Evolutionary conservation across 768 basidiomycete genomes (phyloP), one percentile per base, ranked within the genome.

Genomic region (Russula lepida): DNA sequence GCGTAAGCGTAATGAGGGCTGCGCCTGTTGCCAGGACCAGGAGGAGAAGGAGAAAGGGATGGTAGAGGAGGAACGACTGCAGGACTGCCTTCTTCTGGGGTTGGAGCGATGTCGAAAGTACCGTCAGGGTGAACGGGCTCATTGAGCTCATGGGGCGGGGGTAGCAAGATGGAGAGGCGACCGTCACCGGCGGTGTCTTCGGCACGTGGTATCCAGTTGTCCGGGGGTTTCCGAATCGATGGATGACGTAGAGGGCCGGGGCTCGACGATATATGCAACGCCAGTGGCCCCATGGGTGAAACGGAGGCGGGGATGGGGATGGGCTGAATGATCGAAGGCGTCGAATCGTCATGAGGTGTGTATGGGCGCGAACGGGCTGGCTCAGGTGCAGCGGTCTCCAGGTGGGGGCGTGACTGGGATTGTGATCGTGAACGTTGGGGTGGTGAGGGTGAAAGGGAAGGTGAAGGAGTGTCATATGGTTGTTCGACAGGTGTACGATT

Each of bases 201-300:
- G 5, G 64, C 64, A 39, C 27, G 59, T 0, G 65, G 65, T 15
- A 66, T 66, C 64, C 64, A 66, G 41, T 58, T 60, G 33, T 66
- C 65, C 2, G 63, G 65, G 1, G 64, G 65, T 6, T 60, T 59
- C 46, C 59, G 63, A 37, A 64, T 41, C 13, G 63, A 48, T 2
- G 41, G 43, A 43, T 60, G 65, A 23, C n/a, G 57, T 37, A 59
- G 19, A 30, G 50, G 55, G 19, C 50, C 53, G 28, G 43, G 44
- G 25, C 25, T 58, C 12, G 62, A 52, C 4, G 56, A 54, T 39
- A 46, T 17, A 21, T 41, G 56, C 12, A 61, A 21, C 5, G 48
- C 33, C 2, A 52, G 3, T 12, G 27, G 59, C 0, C 33, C 49
- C 9, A 43, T 11, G 11, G 59, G 54, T 12, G 65, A 58, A 13